A percentile compares a stretch with the other conserved stretches of the same genome.
These are phyloP conservation scores for Cyanodermella asteris DNA, from an alignment of 2,329 filamentous ascomycete genomes.

Conservation along the genomic window DNA sequence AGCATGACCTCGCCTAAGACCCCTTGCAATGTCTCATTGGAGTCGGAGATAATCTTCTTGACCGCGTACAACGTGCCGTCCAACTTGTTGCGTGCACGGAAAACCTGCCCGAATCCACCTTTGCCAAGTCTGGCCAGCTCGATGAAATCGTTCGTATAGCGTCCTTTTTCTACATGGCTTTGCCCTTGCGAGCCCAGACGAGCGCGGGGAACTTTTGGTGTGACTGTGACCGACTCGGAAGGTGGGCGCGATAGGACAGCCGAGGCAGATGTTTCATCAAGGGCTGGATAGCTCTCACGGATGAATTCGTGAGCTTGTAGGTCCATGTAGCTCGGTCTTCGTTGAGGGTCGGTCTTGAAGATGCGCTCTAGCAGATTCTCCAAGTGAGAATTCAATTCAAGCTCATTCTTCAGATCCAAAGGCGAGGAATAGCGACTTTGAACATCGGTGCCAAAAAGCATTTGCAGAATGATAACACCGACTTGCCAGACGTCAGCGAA, in stretches of 20 bases:
- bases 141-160: slow-evolving; percentile 68
- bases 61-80: slow-evolving; percentile 88
- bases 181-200: slow-evolving; percentile 13
- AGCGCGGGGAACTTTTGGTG: slow-evolving; percentile 8
- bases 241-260: slow-evolving; percentile 15
- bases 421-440: slow-evolving; percentile 62
- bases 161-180: slow-evolving; percentile 9
- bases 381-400: slow-evolving; percentile 51
- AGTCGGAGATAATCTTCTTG: slow-evolving; percentile 81
- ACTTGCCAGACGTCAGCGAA: slow-evolving; percentile 94
- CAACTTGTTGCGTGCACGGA: slow-evolving; percentile 53
- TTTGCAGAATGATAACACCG: slow-evolving; percentile 76
- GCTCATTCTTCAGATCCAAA: slow-evolving; percentile 44
- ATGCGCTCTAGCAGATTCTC: slow-evolving; percentile 64
- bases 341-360: slow-evolving; percentile 68
- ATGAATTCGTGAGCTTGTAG: slow-evolving; percentile 36
- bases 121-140: slow-evolving; percentile 77
- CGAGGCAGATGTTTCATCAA: slow-evolving; percentile 9
- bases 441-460: slow-evolving; percentile 71
- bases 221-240: slow-evolving; percentile 13
- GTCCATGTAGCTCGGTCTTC: slow-evolving; percentile 63
- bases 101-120: slow-evolving; percentile 88
- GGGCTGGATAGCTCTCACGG: slow-evolving; percentile 24
- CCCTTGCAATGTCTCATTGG: slow-evolving; percentile 35
- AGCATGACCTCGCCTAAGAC: slow-evolving; percentile 73